Evolutionary conservation across 192 early-diverging fungal species (phyloP).

Genomic region (Mortierella alpina): DNA sequence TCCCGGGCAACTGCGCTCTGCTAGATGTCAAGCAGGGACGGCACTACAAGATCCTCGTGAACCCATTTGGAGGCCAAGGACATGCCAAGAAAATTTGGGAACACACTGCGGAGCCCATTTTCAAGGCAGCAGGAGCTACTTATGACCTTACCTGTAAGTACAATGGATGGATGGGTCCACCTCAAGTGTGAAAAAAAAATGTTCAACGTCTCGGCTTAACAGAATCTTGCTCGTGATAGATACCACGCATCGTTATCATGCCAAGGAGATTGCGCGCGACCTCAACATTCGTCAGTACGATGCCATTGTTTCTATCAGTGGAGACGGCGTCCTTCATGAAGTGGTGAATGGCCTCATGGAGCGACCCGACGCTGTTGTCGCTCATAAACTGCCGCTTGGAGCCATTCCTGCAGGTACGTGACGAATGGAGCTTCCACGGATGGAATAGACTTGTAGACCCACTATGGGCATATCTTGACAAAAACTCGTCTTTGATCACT

Average conservation of each 20-base stretch:
- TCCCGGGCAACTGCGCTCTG: not conserved
- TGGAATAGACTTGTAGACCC: not conserved
- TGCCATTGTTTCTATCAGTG: slow-evolving; percentile 74
- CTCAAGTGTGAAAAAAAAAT: not conserved
- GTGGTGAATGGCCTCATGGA: slow-evolving; percentile 83
- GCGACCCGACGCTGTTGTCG: slow-evolving; percentile 70
- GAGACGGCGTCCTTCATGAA: slow-evolving; percentile 87
- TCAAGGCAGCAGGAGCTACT: slow-evolving; percentile 69
- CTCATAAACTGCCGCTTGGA: slow-evolving; percentile 69
- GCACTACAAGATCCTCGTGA: slow-evolving; percentile 69
- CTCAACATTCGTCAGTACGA: slow-evolving; percentile 67
- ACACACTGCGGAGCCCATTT: slow-evolving; percentile 65
- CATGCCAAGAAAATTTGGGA: slow-evolving; percentile 69
- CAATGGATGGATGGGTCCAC: not conserved
- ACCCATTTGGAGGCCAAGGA: slow-evolving; percentile 81
- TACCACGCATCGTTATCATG: slow-evolving; percentile 70
- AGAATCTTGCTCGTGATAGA: slow-evolving; percentile 45
- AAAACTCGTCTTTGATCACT: no score
- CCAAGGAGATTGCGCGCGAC: slow-evolving; percentile 67
- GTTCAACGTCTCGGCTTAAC: no score
- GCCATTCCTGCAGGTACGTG: slow-evolving; percentile 66
- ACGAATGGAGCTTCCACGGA: slow-evolving; percentile 4
- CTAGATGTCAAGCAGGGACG: slow-evolving; percentile 43
- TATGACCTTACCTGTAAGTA: slow-evolving; percentile 63
- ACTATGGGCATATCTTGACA: no score